Percentiles rank a stretch among this genome's conserved stretches.
phyloP scores from a whole-genome alignment of 495 filamentous ascomycete species.

The Jackrogersella multiformis region DNA sequence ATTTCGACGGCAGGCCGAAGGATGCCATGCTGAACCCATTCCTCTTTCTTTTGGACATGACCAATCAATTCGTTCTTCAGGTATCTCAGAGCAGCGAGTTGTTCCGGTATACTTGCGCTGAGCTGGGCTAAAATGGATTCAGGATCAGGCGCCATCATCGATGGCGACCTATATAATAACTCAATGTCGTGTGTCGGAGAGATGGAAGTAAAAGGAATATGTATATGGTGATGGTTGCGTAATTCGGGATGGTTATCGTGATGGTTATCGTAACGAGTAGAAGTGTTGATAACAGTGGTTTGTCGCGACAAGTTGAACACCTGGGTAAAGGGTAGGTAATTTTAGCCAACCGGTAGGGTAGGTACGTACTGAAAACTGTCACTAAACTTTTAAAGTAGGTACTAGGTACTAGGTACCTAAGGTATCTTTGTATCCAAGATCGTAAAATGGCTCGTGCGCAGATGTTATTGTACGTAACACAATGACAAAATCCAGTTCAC shows the following conservation, averaged over 20 bases:
- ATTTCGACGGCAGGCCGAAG: slow-evolving; percentile 72
- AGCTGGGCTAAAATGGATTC: slow-evolving; percentile 69
- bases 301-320: too few species aligned
- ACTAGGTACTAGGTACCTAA: background rate
- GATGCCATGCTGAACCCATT: slow-evolving; percentile 74
- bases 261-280: background rate
- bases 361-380: too few species aligned
- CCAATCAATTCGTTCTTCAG: slow-evolving; percentile 92
- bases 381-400: too few species aligned
- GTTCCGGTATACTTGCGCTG: slow-evolving; percentile 67
- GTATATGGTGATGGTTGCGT: slow-evolving; percentile 3
- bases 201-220: background rate
- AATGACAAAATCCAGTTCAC: background rate
- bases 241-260: background rate
- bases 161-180: slow-evolving; percentile 7
- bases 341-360: too few species aligned
- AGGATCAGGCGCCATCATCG: slow-evolving; percentile 47
- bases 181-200: background rate
- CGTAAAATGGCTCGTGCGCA: background rate
- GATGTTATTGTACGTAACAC: background rate
- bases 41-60: slow-evolving; percentile 85
- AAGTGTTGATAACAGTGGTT: slow-evolving; percentile 17
- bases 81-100: slow-evolving; percentile 70
- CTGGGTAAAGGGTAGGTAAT: too few species aligned
- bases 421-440: background rate